These are phyloP conservation scores for Calonectria ilicicola DNA, from an alignment of 2,329 filamentous ascomycete species.

Conservation along the genomic window DNA sequence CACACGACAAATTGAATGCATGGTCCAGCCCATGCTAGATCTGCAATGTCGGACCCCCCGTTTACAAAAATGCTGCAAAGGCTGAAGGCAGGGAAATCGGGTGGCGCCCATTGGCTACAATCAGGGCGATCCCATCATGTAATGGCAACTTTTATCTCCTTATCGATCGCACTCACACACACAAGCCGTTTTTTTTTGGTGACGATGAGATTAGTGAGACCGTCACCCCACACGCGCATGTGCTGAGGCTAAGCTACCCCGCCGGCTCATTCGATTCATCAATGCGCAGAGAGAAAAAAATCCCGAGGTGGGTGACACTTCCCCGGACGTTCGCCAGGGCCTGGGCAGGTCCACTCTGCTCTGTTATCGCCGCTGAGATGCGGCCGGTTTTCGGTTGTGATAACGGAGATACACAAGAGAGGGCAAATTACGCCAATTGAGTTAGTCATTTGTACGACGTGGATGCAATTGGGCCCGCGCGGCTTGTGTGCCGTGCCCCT, in stretches of 20 bases:
- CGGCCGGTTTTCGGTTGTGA: background rate
- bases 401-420: background rate
- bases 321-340: constrained; percentile 1
- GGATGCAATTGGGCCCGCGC: background rate
- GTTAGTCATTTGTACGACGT: constrained; percentile 2
- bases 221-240: constrained; percentile 6
- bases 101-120: background rate
- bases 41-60: no score
- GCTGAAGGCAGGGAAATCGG: background rate
- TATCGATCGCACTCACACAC: constrained; percentile 11
- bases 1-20: no score
- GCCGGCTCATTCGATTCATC: background rate
- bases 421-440: constrained; percentile 2
- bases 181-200: no score
- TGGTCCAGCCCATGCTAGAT: no score
- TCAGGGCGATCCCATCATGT: constrained; percentile 16
- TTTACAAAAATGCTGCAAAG: background rate
- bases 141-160: constrained; percentile 8
- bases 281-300: background rate
- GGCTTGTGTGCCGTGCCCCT: background rate
- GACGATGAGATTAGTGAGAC: background rate
- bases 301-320: background rate
- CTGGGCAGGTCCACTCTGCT: background rate
- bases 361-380: background rate
- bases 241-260: constrained; percentile 8